Base-by-base conservation (phyloP, 1,284 basidiomycete genomes). In the Inonotus hispidus region DNA sequence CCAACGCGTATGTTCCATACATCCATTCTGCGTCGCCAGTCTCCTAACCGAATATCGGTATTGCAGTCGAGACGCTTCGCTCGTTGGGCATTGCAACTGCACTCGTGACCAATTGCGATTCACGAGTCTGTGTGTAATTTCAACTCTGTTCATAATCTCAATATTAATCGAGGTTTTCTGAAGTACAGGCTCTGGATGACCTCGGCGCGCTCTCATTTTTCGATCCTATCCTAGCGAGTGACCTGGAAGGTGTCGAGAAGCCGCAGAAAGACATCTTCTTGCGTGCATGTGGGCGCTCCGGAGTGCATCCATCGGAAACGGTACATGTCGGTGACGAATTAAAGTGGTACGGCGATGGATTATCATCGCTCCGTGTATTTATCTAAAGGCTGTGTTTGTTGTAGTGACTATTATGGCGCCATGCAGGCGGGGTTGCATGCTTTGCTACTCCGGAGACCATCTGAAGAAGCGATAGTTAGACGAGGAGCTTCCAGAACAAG, bases 321-420 rank as follows among this genome's bases (percentile, higher is more conserved):
- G 67, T 90, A 32, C 89, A 91, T 66, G 79, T 91, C 53, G 89
- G 89, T 2, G 89, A 92, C 68, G 88, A 90, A 65, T 68, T 88
- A 39, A 69, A 76, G 50, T 79, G 79, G 89, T 89, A 66, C 65
- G 81, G 66, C 10, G 25, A 37, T 29, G 23, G 66, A 19, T 4
- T 50, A 39, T 16, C n/a, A 27, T 58, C 21, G 29, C n/a, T 56
- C 29, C 45, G 14, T 7, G 38, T 47, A 52, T 27, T 13, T 47
- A 14, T 53, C 32, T 35, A 16, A 47, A n/a, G 46, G 47, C n/a
- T 13, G 10, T 52, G 55, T 59, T 56, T 25, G 19, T 43, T 14
- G 3, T 11, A 91, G 89, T 56, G 89, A 92, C 67, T 90, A 86
- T 66, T 47, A 75, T n/a, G 89, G 88, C 6, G 87, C 89, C 1